Evolutionary conservation across 345 rosid species (phyloP).

Genomic region (Syzygium jambos): DNA sequence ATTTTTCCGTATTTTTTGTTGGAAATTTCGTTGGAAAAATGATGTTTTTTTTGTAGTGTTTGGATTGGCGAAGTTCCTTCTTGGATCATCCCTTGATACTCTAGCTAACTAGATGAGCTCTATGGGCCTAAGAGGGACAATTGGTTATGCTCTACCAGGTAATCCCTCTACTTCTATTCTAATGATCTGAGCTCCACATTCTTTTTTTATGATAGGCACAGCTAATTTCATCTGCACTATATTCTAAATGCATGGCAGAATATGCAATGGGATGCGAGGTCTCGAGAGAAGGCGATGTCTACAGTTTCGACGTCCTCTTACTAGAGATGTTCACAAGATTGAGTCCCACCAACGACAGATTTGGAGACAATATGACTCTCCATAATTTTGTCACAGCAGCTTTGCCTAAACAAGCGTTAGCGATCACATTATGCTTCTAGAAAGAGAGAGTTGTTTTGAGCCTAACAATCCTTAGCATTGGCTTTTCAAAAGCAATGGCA

Average conservation of each 20-base stretch:
- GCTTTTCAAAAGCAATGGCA: not conserved
- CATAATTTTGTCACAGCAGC: not conserved
- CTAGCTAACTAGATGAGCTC: not conserved
- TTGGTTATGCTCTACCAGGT: not conserved
- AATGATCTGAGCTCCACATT: not conserved
- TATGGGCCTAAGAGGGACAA: not conserved
- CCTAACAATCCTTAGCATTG: not conserved
- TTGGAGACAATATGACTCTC: not conserved
- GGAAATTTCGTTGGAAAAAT: no score
- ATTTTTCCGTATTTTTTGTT: no score
- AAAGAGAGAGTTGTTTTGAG: not conserved
- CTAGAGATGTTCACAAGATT: not conserved
- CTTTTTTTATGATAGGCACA: not conserved
- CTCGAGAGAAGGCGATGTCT: slow-evolving; percentile 3
- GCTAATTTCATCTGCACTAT: not conserved
- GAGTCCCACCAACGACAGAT: not conserved
- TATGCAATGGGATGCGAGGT: slow-evolving; percentile 8
- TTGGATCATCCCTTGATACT: not conserved
- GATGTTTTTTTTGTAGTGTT: no score
- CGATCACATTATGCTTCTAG: not conserved
- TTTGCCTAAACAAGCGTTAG: not conserved
- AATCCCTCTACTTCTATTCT: not conserved
- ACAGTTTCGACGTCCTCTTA: not conserved
- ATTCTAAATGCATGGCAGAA: not conserved
- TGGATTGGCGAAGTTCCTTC: not conserved